These are phyloP conservation scores for Suillus subalutaceus DNA, from an alignment of 768 basidiomycete genomes.

Conservation along the genomic window DNA sequence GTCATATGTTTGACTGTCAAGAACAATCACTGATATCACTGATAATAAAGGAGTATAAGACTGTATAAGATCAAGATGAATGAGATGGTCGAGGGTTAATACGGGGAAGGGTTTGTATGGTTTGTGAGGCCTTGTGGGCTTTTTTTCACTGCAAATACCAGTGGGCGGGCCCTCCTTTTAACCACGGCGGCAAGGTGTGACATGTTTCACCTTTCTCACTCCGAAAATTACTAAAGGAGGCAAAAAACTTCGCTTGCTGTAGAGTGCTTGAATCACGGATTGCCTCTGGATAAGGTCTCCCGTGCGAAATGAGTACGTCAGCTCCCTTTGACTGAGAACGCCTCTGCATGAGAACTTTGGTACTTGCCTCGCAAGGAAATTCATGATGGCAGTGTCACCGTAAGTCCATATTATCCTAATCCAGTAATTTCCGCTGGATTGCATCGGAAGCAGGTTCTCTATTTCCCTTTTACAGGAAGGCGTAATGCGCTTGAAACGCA, in stretches of 20 bases:
- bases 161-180: constrained; percentile 32
- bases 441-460: constrained; percentile 17
- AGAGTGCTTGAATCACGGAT: constrained; percentile 22
- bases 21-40: background rate
- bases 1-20: too few relatives aligned
- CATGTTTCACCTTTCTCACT: constrained; percentile 21
- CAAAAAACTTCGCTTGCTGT: constrained; percentile 26
- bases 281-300: constrained; percentile 25
- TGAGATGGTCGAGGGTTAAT: constrained; percentile 5
- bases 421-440: constrained; percentile 24
- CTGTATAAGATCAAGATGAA: background rate
- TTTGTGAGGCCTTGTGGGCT: constrained; percentile 14
- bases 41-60: background rate
- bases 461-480: constrained; percentile 26
- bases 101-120: constrained; percentile 3
- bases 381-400: constrained; percentile 23
- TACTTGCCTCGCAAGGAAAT: constrained; percentile 28
- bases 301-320: constrained; percentile 35
- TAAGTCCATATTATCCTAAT: constrained; percentile 17
- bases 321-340: constrained; percentile 22
- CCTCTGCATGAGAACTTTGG: constrained; percentile 3
- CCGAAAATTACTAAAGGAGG: constrained; percentile 30
- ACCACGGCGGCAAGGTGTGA: constrained; percentile 1
- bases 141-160: constrained; percentile 11
- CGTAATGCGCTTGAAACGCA: background rate